Evolutionary conservation across 2,329 filamentous ascomycete species (phyloP).

Genomic region (Juglanconis sp.): DNA sequence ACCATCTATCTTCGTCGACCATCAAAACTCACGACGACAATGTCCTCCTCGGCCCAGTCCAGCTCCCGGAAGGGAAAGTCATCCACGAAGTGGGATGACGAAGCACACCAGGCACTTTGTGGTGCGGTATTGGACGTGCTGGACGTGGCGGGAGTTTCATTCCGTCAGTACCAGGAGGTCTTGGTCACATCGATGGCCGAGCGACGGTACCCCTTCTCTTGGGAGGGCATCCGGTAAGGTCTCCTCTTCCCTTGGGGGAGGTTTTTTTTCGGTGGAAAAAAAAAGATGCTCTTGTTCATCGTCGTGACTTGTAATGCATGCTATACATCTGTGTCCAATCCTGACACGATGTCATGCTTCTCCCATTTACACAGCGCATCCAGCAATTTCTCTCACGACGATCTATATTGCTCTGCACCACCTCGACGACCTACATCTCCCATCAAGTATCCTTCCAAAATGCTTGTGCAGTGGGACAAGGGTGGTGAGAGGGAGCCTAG

Average conservation of each 20-base stretch:
- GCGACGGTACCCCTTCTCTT: constrained; percentile 35
- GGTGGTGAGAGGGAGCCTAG: background rate
- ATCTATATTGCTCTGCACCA: no score
- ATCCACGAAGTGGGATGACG: constrained; percentile 23
- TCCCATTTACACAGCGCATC: no score
- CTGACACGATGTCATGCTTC: background rate
- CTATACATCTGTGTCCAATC: no score
- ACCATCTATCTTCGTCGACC: background rate
- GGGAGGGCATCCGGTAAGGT: constrained; percentile 44
- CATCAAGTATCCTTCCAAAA: background rate
- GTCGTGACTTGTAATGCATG: no score
- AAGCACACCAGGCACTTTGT: constrained; percentile 22
- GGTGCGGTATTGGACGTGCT: constrained; percentile 19
- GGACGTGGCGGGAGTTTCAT: constrained; percentile 7
- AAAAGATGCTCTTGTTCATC: no score
- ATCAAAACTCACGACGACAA: background rate
- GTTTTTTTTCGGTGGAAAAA: no score
- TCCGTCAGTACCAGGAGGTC: constrained; percentile 24
- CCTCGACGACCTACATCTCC: no score
- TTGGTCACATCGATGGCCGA: constrained; percentile 32
- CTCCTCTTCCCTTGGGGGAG: background rate
- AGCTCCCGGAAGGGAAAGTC: background rate
- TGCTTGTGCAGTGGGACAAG: background rate
- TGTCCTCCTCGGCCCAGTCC: background rate
- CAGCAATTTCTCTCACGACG: no score